Evolutionary conservation across 1,284 basidiomycete species (phyloP), one percentile per base, ranked within the genome.

Genomic region (Peniophora sp.): DNA sequence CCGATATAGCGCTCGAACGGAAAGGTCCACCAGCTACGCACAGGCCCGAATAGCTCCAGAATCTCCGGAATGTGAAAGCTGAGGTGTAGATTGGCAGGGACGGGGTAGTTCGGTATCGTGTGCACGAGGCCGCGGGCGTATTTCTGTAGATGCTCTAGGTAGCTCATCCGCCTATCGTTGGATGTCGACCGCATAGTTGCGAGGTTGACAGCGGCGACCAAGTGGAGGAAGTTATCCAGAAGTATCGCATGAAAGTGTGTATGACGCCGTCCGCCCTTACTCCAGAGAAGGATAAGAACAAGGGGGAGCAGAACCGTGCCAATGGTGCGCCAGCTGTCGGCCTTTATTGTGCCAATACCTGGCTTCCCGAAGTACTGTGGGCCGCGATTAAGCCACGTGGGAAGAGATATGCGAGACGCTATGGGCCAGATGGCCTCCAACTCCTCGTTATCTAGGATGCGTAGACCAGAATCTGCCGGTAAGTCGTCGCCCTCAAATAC

Each of bases 1-100:
- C 64, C 60, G 22, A 70, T 73, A 20, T 65, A 59, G 0, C 59
- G 52, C 41, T 73, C 62, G 12, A 64, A 71, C 6, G 60, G 59
- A 14, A 64, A 67, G 0, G 62, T 60, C 39, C 68, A 59, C 52
- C 64, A 64, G 0, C 64, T 55, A 51, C 71, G 68, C 1, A 64
- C 59, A 1, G 70, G 72, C 0, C 70, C 65, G 39, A 41, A 41
- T 9, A n/a, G 15, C 8, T 22, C 6, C 39, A 41, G 39, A 8
- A 41, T 6, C 20, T 41, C 39, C 9, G 20, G n/a, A 22, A 41
- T 6, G n/a, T 41, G 39, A 41, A 41, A 22, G 39, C 2, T 17
- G 9, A 10, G 39, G 39, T 41, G 39, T 9, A 17, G 15, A 15
- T 8, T 10, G 6, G 27, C 6, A 22, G 39, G 39, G 20, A 41